A percentile compares a stretch with the other conserved stretches of the same genome.
These are phyloP conservation scores for Kazachstania bromeliacearum DNA, from an alignment of 805 yeast species.

Conservation along the genomic window DNA sequence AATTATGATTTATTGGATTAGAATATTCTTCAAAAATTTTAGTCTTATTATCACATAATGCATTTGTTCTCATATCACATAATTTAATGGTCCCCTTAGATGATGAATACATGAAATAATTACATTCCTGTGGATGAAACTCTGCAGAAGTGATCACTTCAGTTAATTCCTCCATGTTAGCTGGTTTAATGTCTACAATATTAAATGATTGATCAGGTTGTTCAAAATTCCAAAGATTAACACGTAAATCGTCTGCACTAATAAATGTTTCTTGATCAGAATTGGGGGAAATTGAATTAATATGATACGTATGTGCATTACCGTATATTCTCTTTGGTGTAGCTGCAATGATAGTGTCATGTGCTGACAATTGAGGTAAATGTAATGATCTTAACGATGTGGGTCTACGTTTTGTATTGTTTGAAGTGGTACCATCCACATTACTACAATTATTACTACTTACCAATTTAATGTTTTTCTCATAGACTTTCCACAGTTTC, in stretches of 20 bases:
- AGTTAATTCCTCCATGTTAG: slow-evolving; percentile 96
- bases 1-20: slow-evolving; percentile 88
- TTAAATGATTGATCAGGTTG: slow-evolving; percentile 93
- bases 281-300: slow-evolving; percentile 88
- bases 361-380: slow-evolving; percentile 83
- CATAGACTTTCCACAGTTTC: slow-evolving; percentile 93
- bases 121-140: slow-evolving; percentile 89
- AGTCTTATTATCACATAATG: slow-evolving; percentile 85
- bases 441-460: slow-evolving; percentile 49
- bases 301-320: slow-evolving; percentile 97
- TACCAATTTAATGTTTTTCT: slow-evolving; percentile 83
- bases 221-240: slow-evolving; percentile 90
- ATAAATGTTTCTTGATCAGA: slow-evolving; percentile 94
- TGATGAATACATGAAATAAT: slow-evolving; percentile 88
- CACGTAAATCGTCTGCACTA: slow-evolving; percentile 86
- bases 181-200: slow-evolving; percentile 95
- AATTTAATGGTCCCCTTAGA: slow-evolving; percentile 92
- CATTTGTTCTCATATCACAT: slow-evolving; percentile 93
- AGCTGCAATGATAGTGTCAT: slow-evolving; percentile 91
- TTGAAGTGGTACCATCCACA: slow-evolving; percentile 4
- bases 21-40: slow-evolving; percentile 84
- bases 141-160: slow-evolving; percentile 96
- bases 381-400: slow-evolving; percentile 41
- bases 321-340: slow-evolving; percentile 85
- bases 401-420: slow-evolving; percentile 2